Percentiles rank a stretch among this genome's conserved stretches.
These are phyloP conservation scores for Clitopilus hobsonii DNA, from an alignment of 768 basidiomycete genomes.

Conservation along the genomic window DNA sequence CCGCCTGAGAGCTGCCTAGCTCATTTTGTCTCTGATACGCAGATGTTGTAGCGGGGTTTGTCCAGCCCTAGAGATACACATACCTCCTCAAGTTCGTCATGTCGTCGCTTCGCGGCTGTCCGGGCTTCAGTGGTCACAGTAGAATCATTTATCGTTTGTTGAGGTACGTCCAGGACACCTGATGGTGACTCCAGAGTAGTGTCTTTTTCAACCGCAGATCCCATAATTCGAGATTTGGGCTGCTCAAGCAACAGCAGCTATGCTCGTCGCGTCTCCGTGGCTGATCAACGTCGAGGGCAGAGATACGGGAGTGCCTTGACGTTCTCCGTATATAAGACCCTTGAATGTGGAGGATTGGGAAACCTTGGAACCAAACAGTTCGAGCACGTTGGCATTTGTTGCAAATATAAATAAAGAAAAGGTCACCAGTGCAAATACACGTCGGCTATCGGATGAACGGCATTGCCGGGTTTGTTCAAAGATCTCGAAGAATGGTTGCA, in stretches of 20 bases:
- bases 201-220: neutral
- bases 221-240: neutral
- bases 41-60: neutral
- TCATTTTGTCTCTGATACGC: neutral
- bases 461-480: no score
- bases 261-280: neutral
- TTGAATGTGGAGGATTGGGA: neutral
- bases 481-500: no score
- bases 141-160: neutral
- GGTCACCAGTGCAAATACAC: neutral
- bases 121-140: neutral
- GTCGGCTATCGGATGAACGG: neutral
- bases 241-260: neutral
- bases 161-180: neutral
- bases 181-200: neutral
- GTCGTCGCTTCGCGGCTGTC: neutral
- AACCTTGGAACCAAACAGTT: neutral
- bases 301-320: neutral
- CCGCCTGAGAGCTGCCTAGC: neutral
- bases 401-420: neutral
- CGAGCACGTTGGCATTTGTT: slow-evolving; percentile 1
- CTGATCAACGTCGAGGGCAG: neutral
- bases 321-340: neutral
- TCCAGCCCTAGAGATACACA: neutral
- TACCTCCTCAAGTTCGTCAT: neutral